phyloP scores from a whole-genome alignment of 2,329 filamentous ascomycete genomes.

The Epichloe sylvatica region DNA sequence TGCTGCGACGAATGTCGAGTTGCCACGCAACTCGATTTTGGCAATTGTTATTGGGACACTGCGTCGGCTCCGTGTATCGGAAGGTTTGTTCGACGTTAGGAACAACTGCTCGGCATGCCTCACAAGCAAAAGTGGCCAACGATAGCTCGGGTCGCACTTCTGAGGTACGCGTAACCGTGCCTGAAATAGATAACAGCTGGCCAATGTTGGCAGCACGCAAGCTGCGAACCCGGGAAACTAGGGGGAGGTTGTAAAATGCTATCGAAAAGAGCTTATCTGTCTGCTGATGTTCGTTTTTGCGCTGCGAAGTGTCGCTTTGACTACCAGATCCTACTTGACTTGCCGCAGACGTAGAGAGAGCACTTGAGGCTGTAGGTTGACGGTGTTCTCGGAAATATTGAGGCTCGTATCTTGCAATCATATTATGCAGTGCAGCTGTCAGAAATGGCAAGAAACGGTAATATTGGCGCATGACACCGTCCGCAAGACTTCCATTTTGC shows the following conservation, averaged over 20 bases:
- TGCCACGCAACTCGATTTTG: slow-evolving; percentile 88
- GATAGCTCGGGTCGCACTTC: slow-evolving; percentile 92
- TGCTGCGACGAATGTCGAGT: slow-evolving; percentile 91
- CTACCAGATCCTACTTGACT: slow-evolving; percentile 48
- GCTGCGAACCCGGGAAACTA: slow-evolving; percentile 74
- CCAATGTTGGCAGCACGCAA: slow-evolving; percentile 84
- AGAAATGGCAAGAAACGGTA: slow-evolving; percentile 92
- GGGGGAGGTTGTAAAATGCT: slow-evolving; percentile 83
- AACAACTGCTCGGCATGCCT: slow-evolving; percentile 70
- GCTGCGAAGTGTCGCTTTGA: slow-evolving; percentile 53
- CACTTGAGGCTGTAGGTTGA: slow-evolving; percentile 64
- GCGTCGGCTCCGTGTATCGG: slow-evolving; percentile 89
- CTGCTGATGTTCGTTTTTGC: slow-evolving; percentile 87
- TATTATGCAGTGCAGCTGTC: slow-evolving; percentile 73
- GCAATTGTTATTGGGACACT: slow-evolving; percentile 81
- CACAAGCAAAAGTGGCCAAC: slow-evolving; percentile 81
- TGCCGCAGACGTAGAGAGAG: slow-evolving; percentile 52
- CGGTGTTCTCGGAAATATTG: slow-evolving; percentile 88
- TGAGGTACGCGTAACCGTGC: slow-evolving; percentile 90
- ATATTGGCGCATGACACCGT: slow-evolving; percentile 79
- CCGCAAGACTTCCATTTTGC: slow-evolving; percentile 67
- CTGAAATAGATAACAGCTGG: slow-evolving; percentile 86
- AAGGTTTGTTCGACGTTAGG: slow-evolving; percentile 95
- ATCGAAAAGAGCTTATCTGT: slow-evolving; percentile 92
- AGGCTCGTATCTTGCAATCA: slow-evolving; percentile 89